Percentiles rank a stretch among this genome's conserved stretches.
Conservation (phyloP, 2,329 filamentous ascomycete species). For the Chaetomium olivaceum region DNA sequence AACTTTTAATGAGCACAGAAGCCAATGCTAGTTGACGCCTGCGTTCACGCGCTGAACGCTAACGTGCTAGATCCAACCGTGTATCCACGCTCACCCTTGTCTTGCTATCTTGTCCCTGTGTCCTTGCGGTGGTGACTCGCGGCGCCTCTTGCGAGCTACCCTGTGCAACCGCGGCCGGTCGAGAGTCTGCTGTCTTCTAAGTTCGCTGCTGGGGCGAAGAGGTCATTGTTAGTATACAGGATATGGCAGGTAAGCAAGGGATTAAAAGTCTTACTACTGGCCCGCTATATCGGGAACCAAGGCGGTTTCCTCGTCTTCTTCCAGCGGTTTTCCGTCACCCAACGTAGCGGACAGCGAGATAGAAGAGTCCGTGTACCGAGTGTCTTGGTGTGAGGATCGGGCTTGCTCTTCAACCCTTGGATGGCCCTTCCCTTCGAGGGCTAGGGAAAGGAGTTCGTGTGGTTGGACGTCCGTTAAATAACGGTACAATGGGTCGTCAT, state of each 20-base stretch:
- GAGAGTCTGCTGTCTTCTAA: not conserved
- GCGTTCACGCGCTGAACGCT: not conserved
- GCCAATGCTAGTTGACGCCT: too few relatives aligned
- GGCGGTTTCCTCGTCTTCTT: not conserved
- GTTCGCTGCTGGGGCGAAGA: not conserved
- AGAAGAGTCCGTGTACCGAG: not conserved
- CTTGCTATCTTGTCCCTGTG: constrained; percentile 8
- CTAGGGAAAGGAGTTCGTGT: constrained; percentile 4
- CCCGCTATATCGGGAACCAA: not conserved
- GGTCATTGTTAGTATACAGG: not conserved
- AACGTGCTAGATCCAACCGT: not conserved
- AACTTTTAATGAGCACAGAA: not conserved
- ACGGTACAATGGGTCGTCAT: not conserved
- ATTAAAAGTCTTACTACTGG: not conserved
- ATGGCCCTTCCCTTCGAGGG: not conserved
- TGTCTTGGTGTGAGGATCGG: not conserved
- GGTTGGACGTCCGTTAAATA: constrained; percentile 8
- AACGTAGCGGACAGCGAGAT: not conserved
- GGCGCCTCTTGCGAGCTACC: not conserved
- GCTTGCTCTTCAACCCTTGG: too few relatives aligned
- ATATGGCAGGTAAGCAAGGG: too few relatives aligned
- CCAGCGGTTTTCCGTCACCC: too few relatives aligned
- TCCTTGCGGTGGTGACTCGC: not conserved
- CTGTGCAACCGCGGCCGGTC: not conserved
- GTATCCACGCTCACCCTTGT: not conserved